Evolutionary conservation across 768 basidiomycete genomes (phyloP).

Genomic region (Lactarius akahatsu): DNA sequence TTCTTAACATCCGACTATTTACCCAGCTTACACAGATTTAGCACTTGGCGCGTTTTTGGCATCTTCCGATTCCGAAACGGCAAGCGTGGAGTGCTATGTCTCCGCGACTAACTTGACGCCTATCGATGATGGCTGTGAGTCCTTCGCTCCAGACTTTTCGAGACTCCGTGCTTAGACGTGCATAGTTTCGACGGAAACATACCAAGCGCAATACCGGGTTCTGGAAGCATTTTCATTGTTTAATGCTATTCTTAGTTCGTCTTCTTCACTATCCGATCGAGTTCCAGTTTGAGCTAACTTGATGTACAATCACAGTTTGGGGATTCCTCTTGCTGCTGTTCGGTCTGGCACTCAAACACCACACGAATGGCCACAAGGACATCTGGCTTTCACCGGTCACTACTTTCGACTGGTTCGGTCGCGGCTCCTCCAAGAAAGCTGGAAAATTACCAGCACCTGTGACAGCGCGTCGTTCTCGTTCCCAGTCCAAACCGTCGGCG

Average conservation of each 20-base stretch:
- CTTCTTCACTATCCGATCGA: conserved; percentile 6
- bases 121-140: conserved; percentile 67
- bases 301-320: conserved; percentile 42
- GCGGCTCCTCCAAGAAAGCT: conserved; percentile 32
- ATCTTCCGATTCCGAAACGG: conserved; percentile 73
- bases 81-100: conserved; percentile 80
- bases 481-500: conserved; percentile 4
- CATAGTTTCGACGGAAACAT: conserved; percentile 79
- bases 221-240: conserved; percentile 78
- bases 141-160: not conserved
- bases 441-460: conserved; percentile 46
- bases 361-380: conserved; percentile 42
- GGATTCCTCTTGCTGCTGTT: conserved; percentile 49
- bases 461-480: conserved; percentile 33
- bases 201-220: conserved; percentile 86
- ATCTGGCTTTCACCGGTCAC: conserved; percentile 76
- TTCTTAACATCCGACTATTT: not conserved
- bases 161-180: not conserved
- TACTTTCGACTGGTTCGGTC: conserved; percentile 67
- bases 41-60: conserved; percentile 73
- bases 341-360: conserved; percentile 44
- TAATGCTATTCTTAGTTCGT: conserved; percentile 68
- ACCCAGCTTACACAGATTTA: conserved; percentile 34
- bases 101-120: conserved; percentile 50
- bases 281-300: conserved; percentile 23